Conservation (phyloP, 495 filamentous ascomycete species). For the Neurospora cerealis region DNA sequence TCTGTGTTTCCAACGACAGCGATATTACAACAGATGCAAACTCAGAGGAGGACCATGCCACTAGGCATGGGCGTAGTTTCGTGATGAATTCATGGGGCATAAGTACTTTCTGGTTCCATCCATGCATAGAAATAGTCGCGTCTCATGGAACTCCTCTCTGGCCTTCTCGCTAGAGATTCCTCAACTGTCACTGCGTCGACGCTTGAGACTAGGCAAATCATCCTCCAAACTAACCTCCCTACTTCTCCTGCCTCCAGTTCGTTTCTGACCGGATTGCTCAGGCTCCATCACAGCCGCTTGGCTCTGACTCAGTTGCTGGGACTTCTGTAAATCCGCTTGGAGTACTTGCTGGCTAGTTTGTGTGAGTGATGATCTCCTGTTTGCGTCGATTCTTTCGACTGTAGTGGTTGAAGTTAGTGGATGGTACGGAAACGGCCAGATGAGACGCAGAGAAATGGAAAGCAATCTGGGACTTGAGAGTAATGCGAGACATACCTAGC, state of each 20-base stretch:
- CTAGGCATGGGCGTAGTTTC: neutral
- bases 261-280: neutral
- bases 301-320: neutral
- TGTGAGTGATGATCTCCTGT: too few species aligned
- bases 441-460: too few species aligned
- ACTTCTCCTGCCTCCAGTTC: neutral
- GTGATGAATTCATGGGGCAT: neutral
- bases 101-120: neutral
- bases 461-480: too few species aligned
- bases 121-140: neutral
- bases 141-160: neutral
- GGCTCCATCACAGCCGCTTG: neutral
- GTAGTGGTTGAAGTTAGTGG: too few species aligned
- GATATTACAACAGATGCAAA: neutral
- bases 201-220: neutral
- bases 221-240: neutral
- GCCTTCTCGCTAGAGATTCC: too few species aligned
- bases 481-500: too few species aligned
- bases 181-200: neutral
- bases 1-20: neutral
- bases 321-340: too few species aligned
- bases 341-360: too few species aligned
- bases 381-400: too few species aligned
- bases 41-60: neutral
- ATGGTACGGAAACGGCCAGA: too few species aligned